Evolutionary conservation across 441 rosid genomes (phyloP).

Genomic region (Pelargonium cotyledonis): DNA sequence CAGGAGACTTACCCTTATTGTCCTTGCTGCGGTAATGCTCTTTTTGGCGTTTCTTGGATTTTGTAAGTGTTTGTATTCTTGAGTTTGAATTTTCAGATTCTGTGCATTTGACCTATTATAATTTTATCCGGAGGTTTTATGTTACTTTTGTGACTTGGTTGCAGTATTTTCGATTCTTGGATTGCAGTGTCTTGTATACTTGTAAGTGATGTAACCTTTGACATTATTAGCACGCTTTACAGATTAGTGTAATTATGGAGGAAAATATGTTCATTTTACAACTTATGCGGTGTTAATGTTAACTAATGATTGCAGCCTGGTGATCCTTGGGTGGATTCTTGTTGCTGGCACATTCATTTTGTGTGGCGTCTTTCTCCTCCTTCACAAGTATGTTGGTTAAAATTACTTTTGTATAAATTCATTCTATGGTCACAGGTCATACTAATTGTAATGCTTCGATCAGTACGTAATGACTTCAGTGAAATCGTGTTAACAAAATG

Average conservation of each 20-base stretch:
- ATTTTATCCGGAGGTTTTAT: slow-evolving; percentile 2
- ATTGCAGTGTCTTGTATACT: slow-evolving; percentile 39
- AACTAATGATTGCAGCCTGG: slow-evolving; percentile 34
- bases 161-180: slow-evolving; percentile 54
- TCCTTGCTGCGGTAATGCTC: slow-evolving; percentile 50
- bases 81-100: background rate
- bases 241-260: background rate
- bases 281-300: background rate
- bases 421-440: too few relatives aligned
- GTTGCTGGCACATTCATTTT: slow-evolving; percentile 47
- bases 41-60: slow-evolving; percentile 51
- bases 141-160: slow-evolving; percentile 9
- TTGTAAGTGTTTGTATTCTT: slow-evolving; percentile 35
- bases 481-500: too few relatives aligned
- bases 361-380: slow-evolving; percentile 52
- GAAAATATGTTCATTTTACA: background rate
- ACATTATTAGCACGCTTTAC: background rate
- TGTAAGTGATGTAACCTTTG: slow-evolving; percentile 38
- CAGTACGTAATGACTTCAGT: too few relatives aligned
- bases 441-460: too few relatives aligned
- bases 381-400: slow-evolving; percentile 47
- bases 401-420: too few relatives aligned
- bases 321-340: slow-evolving; percentile 57
- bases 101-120: background rate
- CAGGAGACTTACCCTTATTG: slow-evolving; percentile 50